Evolutionary conservation across 306 rosid genomes (phyloP), one percentile per base, ranked within the genome.

Genomic region (Dalbergia cultrata): DNA sequence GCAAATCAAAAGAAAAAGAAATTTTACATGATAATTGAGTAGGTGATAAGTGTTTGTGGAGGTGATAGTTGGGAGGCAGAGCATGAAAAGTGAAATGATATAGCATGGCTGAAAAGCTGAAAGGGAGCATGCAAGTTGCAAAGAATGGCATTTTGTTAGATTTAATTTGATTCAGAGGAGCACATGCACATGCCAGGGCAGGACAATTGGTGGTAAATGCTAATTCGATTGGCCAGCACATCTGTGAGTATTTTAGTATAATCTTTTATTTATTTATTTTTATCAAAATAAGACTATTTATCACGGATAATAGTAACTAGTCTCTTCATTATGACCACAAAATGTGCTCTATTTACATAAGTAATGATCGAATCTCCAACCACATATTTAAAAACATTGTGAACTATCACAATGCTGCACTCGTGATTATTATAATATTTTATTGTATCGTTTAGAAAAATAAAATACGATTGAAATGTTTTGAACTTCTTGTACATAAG

Each of bases 131-230:
- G 64, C 34, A 35, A 34, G 8, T 71, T 71, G 76, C 49, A 52
- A 52, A 8, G 7, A 22, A 50, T 26, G 37, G n/a, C 66, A 60
- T 72, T 53, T 53, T 34, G n/a, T 70, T 7, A 16, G 18, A 26
- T 52, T 71, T 16, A 34, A 16, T 5, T 53, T 3, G 52, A 5
- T 17, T 72, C 50, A 34, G 50, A 34, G 64, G 49, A 12, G 64
- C 76, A 72, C 76, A 54, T 70, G 75, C n/a, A 31, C 52, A 11
- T 16, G n/a, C 5, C 62, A 50, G 31, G 31, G 62, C 16, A 49
- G 3, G 54, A 70, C 47, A 7, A 69, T 10, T 5, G 5, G 13
- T 45, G 31, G 35, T 18, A 7, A 56, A 56, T 18, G 62, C 13
- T 56, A 56, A 2, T 56, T 56, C 12, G 31, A 26, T 26, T 3